Percentiles rank a stretch among this genome's conserved stretches.
These are phyloP conservation scores for Cucurbita moschata DNA, from an alignment of 306 rosid genomes.

Conservation along the genomic window DNA sequence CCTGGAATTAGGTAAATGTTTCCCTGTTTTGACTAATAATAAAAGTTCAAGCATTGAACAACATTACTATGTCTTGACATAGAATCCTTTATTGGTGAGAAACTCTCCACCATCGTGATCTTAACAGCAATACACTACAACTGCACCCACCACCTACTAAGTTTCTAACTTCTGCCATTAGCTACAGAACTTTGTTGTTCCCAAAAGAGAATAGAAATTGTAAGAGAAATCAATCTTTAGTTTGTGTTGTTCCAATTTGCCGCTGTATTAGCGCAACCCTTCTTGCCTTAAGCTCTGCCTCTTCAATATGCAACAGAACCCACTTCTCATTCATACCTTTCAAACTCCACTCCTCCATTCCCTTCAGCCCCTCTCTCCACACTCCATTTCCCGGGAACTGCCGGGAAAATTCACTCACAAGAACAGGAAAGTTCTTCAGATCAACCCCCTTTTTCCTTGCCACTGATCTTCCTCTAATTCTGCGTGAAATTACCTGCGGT, in stretches of 20 bases:
- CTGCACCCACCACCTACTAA: not conserved
- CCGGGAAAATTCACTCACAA: slow-evolving; percentile 4
- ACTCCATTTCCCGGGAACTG: slow-evolving; percentile 3
- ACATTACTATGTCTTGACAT: not conserved
- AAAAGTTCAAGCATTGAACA: not conserved
- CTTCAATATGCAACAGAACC: slow-evolving; percentile 10
- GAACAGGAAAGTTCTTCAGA: slow-evolving; percentile 3
- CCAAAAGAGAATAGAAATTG: not conserved
- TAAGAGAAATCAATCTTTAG: not conserved
- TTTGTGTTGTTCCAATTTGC: not conserved
- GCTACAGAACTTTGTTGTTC: too few relatives aligned
- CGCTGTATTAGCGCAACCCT: slow-evolving; percentile 8
- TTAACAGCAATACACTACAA: not conserved
- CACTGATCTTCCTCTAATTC: not conserved
- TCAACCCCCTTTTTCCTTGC: not conserved
- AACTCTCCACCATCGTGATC: not conserved
- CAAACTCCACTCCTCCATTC: slow-evolving; percentile 5
- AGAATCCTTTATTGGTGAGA: not conserved
- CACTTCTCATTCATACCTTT: slow-evolving; percentile 9
- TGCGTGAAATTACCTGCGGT: not conserved
- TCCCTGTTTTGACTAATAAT: not conserved
- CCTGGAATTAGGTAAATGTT: too few relatives aligned
- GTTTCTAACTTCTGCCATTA: not conserved
- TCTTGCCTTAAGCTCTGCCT: slow-evolving; percentile 10
- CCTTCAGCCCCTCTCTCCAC: slow-evolving; percentile 7